phyloP scores from a whole-genome alignment of 164 flowering plant species.

The Paratinospora sagittata region DNA sequence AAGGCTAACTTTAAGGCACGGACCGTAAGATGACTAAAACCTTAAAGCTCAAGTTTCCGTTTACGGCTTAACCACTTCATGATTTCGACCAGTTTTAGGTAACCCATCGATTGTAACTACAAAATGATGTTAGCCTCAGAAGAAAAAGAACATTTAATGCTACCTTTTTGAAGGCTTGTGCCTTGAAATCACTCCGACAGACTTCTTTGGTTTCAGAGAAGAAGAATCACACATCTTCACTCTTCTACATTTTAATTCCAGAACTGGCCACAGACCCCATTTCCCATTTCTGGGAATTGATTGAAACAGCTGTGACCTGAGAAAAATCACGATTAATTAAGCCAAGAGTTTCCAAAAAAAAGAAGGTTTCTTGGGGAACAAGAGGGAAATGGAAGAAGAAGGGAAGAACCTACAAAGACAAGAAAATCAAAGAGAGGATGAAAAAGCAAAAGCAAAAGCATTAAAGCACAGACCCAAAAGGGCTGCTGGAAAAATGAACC shows the following conservation, averaged over 20 bases:
- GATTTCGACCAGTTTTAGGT: neutral
- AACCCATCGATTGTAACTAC: neutral
- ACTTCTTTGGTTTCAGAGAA: slow-evolving; percentile 25
- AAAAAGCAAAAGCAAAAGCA: slow-evolving; percentile 20
- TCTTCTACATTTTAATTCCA: slow-evolving; percentile 24
- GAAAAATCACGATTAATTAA: slow-evolving; percentile 10
- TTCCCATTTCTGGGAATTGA: slow-evolving; percentile 14
- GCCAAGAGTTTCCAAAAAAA: neutral
- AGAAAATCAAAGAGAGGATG: slow-evolving; percentile 9
- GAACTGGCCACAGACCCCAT: slow-evolving; percentile 21
- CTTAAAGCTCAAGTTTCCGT: no score
- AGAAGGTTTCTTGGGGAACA: no score
- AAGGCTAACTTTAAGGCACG: no score
- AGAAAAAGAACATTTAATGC: neutral
- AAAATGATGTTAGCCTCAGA: neutral
- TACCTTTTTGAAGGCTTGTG: slow-evolving; percentile 50
- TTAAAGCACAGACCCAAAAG: slow-evolving; percentile 16
- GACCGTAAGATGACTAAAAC: no score
- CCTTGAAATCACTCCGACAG: slow-evolving; percentile 30
- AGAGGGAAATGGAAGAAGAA: neutral
- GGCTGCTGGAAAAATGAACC: slow-evolving; percentile 24
- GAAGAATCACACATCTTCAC: slow-evolving; percentile 24
- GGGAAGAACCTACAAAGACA: neutral
- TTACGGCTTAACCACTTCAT: no score
- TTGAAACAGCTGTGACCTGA: slow-evolving; percentile 32